Conservation (phyloP, 805 yeast species). For the Candida saitoana region DNA sequence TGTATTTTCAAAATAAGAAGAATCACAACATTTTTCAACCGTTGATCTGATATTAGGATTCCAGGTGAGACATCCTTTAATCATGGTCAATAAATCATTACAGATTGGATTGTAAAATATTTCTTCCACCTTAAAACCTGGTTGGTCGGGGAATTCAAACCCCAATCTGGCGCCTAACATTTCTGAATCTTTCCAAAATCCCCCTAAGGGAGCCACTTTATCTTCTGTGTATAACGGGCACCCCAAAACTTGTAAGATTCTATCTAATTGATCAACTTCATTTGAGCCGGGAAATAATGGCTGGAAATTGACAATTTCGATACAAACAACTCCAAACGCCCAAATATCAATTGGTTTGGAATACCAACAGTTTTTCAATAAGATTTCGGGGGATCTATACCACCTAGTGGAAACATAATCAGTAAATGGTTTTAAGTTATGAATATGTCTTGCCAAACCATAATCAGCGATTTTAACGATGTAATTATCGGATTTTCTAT, state of each 20-base stretch:
- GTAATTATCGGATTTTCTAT: slow-evolving; percentile 42
- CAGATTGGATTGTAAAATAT: slow-evolving; percentile 44
- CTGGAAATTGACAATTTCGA: slow-evolving; percentile 63
- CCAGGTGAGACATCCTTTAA: slow-evolving; percentile 63
- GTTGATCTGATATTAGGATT: slow-evolving; percentile 65
- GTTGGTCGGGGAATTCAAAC: slow-evolving; percentile 50
- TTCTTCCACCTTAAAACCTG: slow-evolving; percentile 46
- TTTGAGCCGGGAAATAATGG: slow-evolving; percentile 84
- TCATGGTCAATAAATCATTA: slow-evolving; percentile 39
- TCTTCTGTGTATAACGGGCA: slow-evolving; percentile 49
- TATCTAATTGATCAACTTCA: slow-evolving; percentile 75
- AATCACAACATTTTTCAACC: slow-evolving; percentile 43
- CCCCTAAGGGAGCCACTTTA: slow-evolving; percentile 52
- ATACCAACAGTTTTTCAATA: slow-evolving; percentile 58
- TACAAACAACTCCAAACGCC: slow-evolving; percentile 82
- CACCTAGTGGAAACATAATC: slow-evolving; percentile 81
- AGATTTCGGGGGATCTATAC: slow-evolving; percentile 82
- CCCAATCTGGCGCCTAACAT: slow-evolving; percentile 51
- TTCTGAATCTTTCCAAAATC: slow-evolving; percentile 66
- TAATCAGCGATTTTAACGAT: slow-evolving; percentile 76
- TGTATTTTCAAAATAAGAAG: slow-evolving; percentile 54
- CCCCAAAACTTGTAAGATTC: slow-evolving; percentile 66
- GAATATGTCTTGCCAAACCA: slow-evolving; percentile 65
- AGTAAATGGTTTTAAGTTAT: slow-evolving; percentile 55
- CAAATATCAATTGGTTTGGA: slow-evolving; percentile 74